Evolutionary conservation across 2,329 filamentous ascomycete species (phyloP), one percentile per base, ranked within the genome.

Genomic region (Colletotrichum chrysophilum): DNA sequence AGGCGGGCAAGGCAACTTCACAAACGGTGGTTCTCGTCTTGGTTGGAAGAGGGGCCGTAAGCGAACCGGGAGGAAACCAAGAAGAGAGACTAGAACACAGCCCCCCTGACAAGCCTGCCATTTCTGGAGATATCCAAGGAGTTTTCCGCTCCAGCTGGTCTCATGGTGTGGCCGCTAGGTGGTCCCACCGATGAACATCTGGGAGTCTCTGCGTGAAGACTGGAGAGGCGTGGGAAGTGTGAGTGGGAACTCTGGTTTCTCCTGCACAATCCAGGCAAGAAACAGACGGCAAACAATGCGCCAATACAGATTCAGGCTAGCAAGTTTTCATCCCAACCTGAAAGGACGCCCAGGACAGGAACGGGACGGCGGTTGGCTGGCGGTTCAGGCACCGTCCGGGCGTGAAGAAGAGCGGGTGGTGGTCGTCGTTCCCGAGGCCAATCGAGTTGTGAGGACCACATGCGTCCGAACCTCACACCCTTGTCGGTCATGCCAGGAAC

Each of bases 301-400:
- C 67, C 18, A 58, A 24, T 21, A 26, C n/a, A 58, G 2, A 71
- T 61, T 34, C 26, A n/a, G 32, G 66, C 28, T 30, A 43, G 26
- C 18, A 7, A 4, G 26, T 30, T 58, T 13, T 26, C 58, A 61
- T 58, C 21, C n/a, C 43, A 36, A 30, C 38, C 32, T 36, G 30
- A 60, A 34, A n/a, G 62, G 30, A 52, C 10, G 43, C n/a, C 43
- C n/a, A 52, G 38, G 16, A 38, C 68, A 64, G 64, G 43, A 58
- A 75, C 62, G 43, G 73, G 18, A 64, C 55, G 70, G 73, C 69
- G 73, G 73, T 75, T 75, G 69, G 73, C 70, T 68, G 73, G 69
- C 73, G 73, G 69, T 62, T 62, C 68, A 55, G 64, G 56, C 30
- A 68, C 30, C 38, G 38, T 34, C 69, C 32, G 21, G 55, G 62